A percentile compares a stretch with the other conserved stretches of the same genome.
These are phyloP conservation scores for Daldinia sp. DNA, from an alignment of 2,329 filamentous ascomycete genomes.

Conservation along the genomic window DNA sequence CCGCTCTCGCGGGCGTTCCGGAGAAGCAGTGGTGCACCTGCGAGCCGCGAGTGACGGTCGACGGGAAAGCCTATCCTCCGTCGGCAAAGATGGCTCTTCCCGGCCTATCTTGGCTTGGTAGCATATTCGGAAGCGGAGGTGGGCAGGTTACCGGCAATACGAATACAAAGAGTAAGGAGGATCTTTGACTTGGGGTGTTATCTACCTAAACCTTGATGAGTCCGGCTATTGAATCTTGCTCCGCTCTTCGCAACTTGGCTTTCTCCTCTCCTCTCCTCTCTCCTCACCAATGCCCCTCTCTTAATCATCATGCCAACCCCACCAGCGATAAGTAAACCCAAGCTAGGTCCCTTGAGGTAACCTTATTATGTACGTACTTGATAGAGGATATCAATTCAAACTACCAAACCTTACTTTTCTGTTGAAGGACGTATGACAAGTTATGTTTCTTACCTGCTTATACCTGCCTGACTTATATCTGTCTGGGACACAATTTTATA, in stretches of 20 bases:
- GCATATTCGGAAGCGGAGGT: slow-evolving; percentile 46
- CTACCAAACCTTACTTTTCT: not conserved
- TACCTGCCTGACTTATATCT: not conserved
- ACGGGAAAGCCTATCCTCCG: slow-evolving; percentile 61
- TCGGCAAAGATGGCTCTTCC: slow-evolving; percentile 56
- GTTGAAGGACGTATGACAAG: not conserved
- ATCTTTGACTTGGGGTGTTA: slow-evolving; percentile 28
- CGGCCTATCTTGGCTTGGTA: slow-evolving; percentile 56
- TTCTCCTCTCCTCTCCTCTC: slow-evolving; percentile 23
- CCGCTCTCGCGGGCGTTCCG: slow-evolving; percentile 58
- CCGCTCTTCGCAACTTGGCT: slow-evolving; percentile 8
- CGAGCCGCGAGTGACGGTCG: slow-evolving; percentile 57
- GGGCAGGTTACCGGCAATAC: slow-evolving; percentile 14
- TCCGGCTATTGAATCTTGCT: slow-evolving; percentile 1
- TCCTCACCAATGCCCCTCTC: slow-evolving; percentile 29
- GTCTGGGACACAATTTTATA: not conserved
- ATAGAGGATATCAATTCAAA: slow-evolving; percentile 4
- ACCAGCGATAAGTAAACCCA: slow-evolving; percentile 21
- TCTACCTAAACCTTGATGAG: not conserved
- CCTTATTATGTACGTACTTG: slow-evolving; percentile 11
- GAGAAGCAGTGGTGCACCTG: slow-evolving; percentile 63
- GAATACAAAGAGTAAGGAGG: slow-evolving; percentile 36
- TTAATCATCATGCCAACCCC: slow-evolving; percentile 16
- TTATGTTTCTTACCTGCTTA: not conserved
- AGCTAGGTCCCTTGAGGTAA: slow-evolving; percentile 2